Evolutionary conservation across 2,329 filamentous ascomycete species (phyloP).

Genomic region (Aspergillus intermedius): DNA sequence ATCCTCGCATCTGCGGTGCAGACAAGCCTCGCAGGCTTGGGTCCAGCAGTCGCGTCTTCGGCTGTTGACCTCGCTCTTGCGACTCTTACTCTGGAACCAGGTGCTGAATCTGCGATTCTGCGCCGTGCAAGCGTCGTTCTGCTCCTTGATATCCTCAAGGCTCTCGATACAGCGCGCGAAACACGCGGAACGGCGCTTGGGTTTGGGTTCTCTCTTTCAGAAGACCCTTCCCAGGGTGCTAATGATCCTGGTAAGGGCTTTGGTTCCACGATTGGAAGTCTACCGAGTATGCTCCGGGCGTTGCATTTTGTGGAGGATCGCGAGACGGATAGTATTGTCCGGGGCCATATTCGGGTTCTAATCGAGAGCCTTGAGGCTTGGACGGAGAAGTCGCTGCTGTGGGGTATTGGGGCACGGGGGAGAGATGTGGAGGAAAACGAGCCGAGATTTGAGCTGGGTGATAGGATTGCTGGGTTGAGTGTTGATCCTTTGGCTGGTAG

Average conservation of each 20-base stretch:
- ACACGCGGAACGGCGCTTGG: conserved; percentile 23
- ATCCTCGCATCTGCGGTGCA: conserved; percentile 37
- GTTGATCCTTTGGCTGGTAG: conserved; percentile 28
- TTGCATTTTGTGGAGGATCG: conserved; percentile 31
- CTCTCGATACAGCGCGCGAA: conserved; percentile 32
- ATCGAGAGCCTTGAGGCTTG: conserved; percentile 39
- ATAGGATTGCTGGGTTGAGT: conserved; percentile 33
- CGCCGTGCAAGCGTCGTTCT: conserved; percentile 36
- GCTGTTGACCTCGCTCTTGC: conserved; percentile 36
- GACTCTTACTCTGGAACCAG: conserved; percentile 32
- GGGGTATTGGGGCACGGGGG: conserved; percentile 27
- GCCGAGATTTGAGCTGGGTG: conserved; percentile 28
- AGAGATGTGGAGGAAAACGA: conserved; percentile 10
- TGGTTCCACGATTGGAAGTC: conserved; percentile 29
- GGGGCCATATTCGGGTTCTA: conserved; percentile 34
- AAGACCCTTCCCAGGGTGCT: conserved; percentile 7
- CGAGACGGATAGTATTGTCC: conserved; percentile 34
- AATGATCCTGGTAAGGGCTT: not conserved
- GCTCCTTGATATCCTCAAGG: conserved; percentile 36
- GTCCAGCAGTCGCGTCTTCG: conserved; percentile 26
- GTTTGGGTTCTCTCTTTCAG: conserved; percentile 35
- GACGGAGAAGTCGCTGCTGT: conserved; percentile 37
- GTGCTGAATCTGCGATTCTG: conserved; percentile 34
- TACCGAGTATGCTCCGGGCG: conserved; percentile 32
- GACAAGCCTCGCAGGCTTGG: conserved; percentile 35